These are phyloP conservation scores for Basipetospora chlamydospora DNA, from an alignment of 2,329 filamentous ascomycete species.

Conservation along the genomic window DNA sequence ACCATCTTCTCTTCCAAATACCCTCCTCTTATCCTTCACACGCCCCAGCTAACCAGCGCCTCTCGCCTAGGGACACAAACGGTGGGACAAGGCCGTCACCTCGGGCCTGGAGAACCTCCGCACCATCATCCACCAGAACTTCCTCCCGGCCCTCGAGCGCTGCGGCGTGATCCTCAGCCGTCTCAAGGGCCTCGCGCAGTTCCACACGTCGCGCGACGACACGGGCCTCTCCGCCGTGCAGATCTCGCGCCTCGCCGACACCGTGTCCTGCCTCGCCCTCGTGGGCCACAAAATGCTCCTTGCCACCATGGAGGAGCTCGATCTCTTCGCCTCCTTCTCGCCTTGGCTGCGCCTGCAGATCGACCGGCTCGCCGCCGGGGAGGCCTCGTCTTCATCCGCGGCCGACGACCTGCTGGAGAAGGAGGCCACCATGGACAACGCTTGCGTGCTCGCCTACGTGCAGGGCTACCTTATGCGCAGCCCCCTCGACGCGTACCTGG, in stretches of 20 bases:
- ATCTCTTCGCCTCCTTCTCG: slow-evolving; percentile 65
- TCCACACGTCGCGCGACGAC: slow-evolving; percentile 51
- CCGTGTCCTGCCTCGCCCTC: slow-evolving; percentile 59
- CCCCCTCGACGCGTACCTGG: slow-evolving; percentile 48
- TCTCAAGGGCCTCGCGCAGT: slow-evolving; percentile 69
- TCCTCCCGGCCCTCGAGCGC: slow-evolving; percentile 76
- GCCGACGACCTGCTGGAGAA: slow-evolving; percentile 63
- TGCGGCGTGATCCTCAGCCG: slow-evolving; percentile 69
- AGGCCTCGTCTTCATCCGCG: slow-evolving; percentile 14
- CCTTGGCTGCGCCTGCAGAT: slow-evolving; percentile 75
- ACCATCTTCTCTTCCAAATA: slow-evolving; percentile 14
- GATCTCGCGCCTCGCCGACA: slow-evolving; percentile 52
- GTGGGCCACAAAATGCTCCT: slow-evolving; percentile 60
- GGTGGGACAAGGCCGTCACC: slow-evolving; percentile 82
- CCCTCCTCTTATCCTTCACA: no score
- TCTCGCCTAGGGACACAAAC: slow-evolving; percentile 58
- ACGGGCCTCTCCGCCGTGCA: slow-evolving; percentile 52
- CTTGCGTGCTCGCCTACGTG: slow-evolving; percentile 64
- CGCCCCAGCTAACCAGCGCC: not conserved
- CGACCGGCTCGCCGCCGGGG: slow-evolving; percentile 51
- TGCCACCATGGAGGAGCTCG: slow-evolving; percentile 59
- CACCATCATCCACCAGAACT: slow-evolving; percentile 68
- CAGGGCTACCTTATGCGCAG: slow-evolving; percentile 53
- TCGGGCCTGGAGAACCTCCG: slow-evolving; percentile 66
- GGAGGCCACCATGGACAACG: slow-evolving; percentile 60